Evolutionary conservation across 2,329 filamentous ascomycete species (phyloP).

Genomic region (Aurifilum marmelostoma): DNA sequence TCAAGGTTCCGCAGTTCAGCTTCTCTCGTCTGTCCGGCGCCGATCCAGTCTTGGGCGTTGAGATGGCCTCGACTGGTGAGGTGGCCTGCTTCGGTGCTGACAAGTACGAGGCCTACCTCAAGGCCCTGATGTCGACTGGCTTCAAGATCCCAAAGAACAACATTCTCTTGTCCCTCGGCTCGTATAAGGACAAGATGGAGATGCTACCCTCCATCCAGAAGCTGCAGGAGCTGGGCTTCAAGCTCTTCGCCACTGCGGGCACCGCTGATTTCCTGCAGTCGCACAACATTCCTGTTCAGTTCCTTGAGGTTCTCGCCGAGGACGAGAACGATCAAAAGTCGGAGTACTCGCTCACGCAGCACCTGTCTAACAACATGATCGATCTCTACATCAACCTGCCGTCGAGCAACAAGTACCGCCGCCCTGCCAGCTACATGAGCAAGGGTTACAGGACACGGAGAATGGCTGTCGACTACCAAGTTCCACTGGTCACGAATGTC

Average conservation of each 20-base stretch:
- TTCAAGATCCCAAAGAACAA: conserved; percentile 97
- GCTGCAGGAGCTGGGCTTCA: conserved; percentile 88
- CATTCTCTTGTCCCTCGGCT: conserved; percentile 91
- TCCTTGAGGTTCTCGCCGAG: conserved; percentile 82
- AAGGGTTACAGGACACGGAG: conserved; percentile 95
- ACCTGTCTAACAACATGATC: conserved; percentile 96
- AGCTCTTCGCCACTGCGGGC: conserved; percentile 93
- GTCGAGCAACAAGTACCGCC: conserved; percentile 96
- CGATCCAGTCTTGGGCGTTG: conserved; percentile 93
- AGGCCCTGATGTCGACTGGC: conserved; percentile 91
- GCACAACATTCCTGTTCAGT: conserved; percentile 89
- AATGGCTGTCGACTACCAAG: conserved; percentile 98
- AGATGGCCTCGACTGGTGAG: conserved; percentile 99
- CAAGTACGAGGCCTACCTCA: conserved; percentile 97
- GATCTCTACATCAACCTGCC: conserved; percentile 99
- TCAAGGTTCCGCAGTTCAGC: conserved; percentile 98
- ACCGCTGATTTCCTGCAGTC: conserved; percentile 96
- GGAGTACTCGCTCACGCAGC: conserved; percentile 95
- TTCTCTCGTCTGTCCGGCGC: conserved; percentile 96
- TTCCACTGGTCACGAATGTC: conserved; percentile 95
- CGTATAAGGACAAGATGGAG: conserved; percentile 97
- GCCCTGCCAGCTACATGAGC: conserved; percentile 97
- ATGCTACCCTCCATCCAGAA: conserved; percentile 92
- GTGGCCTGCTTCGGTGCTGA: conserved; percentile 95
- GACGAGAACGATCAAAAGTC: conserved; percentile 84